phyloP scores from a whole-genome alignment of 495 filamentous ascomycete species.

The Neurospora africana region DNA sequence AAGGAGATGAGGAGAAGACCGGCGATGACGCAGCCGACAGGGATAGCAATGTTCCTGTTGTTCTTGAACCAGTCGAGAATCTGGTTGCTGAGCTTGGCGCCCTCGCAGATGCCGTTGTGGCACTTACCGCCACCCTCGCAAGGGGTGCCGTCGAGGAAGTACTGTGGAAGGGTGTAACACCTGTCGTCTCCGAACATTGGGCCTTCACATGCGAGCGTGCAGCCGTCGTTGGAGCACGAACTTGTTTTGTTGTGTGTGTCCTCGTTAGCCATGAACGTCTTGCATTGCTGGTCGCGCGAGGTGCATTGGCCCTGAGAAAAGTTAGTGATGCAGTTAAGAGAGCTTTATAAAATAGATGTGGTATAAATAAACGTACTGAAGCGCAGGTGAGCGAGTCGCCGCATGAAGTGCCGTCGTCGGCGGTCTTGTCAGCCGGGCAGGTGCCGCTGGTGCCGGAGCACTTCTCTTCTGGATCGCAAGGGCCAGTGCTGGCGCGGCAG shows the following conservation, averaged over 20 bases:
- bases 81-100: conserved; percentile 48
- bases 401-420: conserved; percentile 60
- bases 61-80: conserved; percentile 56
- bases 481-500: conserved; percentile 67
- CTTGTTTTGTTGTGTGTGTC: conserved; percentile 67
- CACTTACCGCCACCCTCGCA: conserved; percentile 78
- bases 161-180: conserved; percentile 73
- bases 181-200: conserved; percentile 51
- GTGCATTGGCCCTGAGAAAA: conserved; percentile 67
- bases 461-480: conserved; percentile 74
- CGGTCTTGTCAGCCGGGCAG: conserved; percentile 62
- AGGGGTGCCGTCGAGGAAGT: conserved; percentile 87
- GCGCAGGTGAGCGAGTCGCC: conserved; percentile 66
- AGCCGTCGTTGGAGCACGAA: conserved; percentile 66
- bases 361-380: conserved; percentile 25
- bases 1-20: conserved; percentile 54
- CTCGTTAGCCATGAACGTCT: conserved; percentile 71
- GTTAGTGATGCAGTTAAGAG: too few species aligned
- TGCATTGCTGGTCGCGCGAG: conserved; percentile 82
- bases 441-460: conserved; percentile 63
- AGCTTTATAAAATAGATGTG: too few species aligned
- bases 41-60: conserved; percentile 68
- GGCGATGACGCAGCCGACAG: conserved; percentile 57
- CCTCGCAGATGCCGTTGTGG: conserved; percentile 59
- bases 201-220: conserved; percentile 65